These are phyloP conservation scores for Leccinum fibrillosum DNA, from an alignment of 768 basidiomycete species.

Conservation along the genomic window DNA sequence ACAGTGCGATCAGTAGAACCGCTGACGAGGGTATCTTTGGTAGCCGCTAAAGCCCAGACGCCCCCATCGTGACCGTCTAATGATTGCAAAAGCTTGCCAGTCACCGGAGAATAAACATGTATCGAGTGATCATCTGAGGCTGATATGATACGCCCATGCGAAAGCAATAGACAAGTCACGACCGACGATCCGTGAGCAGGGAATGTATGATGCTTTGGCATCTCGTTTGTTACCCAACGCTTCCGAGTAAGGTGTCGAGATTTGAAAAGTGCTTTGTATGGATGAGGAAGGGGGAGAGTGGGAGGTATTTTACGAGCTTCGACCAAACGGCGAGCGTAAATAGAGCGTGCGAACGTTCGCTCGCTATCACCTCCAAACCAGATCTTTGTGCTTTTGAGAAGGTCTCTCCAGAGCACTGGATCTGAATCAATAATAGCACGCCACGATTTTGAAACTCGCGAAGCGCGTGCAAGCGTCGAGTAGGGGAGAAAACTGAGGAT, in stretches of 20 bases:
- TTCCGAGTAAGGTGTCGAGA: conserved; percentile 78
- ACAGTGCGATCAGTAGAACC: conserved; percentile 94
- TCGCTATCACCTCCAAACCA: conserved; percentile 91
- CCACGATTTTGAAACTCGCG: conserved; percentile 89
- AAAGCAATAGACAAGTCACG: conserved; percentile 95
- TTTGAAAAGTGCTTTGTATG: conserved; percentile 92
- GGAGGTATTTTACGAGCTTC: conserved; percentile 37
- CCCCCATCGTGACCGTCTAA: conserved; percentile 93
- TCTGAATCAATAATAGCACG: conserved; percentile 89
- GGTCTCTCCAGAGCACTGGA: conserved; percentile 83
- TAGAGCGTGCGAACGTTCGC: conserved; percentile 69
- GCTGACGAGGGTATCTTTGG: conserved; percentile 83
- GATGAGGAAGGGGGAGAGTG: conserved; percentile 72
- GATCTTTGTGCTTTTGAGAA: conserved; percentile 77
- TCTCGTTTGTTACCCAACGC: conserved; percentile 72
- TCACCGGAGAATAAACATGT: conserved; percentile 87
- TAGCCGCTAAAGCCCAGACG: conserved; percentile 94
- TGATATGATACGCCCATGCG: conserved; percentile 90
- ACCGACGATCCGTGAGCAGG: conserved; percentile 86
- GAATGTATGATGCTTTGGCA: conserved; percentile 78
- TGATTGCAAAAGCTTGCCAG: conserved; percentile 68
- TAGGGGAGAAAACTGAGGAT: conserved; percentile 84
- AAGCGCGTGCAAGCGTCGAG: conserved; percentile 77
- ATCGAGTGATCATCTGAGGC: conserved; percentile 98
- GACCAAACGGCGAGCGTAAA: conserved; percentile 58